Percentiles rank a stretch among this genome's conserved stretches.
phyloP scores from a whole-genome alignment of 768 basidiomycete species.

The Boletus fagicola region DNA sequence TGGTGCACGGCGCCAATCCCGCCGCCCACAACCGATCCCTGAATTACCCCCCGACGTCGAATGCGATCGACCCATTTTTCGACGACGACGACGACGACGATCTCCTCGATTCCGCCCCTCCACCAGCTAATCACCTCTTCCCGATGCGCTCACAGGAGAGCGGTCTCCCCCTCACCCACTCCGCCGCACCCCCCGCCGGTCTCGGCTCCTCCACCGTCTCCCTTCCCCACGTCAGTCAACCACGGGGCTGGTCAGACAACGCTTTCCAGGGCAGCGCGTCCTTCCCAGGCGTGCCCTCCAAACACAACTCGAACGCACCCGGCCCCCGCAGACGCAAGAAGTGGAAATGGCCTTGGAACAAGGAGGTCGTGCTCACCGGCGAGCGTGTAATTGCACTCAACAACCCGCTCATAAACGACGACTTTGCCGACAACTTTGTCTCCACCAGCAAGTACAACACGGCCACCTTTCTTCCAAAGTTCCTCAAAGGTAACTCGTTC shows the following conservation, averaged over 20 bases:
- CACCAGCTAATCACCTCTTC: not conserved
- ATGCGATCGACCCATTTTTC: constrained; percentile 72
- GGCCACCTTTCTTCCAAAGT: constrained; percentile 86
- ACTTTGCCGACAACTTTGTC: constrained; percentile 78
- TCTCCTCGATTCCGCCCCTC: constrained; percentile 10
- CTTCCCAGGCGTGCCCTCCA: constrained; percentile 34
- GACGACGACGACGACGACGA: constrained; percentile 83
- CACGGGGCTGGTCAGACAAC: constrained; percentile 72
- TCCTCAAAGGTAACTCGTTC: constrained; percentile 70
- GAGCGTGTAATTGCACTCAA: constrained; percentile 85
- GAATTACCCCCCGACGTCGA: constrained; percentile 54
- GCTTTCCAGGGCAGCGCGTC: constrained; percentile 44
- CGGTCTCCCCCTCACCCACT: constrained; percentile 53
- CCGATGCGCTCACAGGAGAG: constrained; percentile 47
- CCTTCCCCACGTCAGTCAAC: constrained; percentile 40
- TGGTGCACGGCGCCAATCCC: constrained; percentile 29
- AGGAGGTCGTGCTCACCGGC: constrained; percentile 58
- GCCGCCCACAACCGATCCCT: constrained; percentile 16
- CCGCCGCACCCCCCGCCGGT: constrained; percentile 63
- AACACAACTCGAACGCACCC: not conserved
- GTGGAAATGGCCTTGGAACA: constrained; percentile 88
- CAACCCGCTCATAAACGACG: constrained; percentile 61
- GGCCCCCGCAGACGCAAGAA: constrained; percentile 24
- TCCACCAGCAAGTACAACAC: constrained; percentile 95
- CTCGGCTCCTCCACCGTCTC: constrained; percentile 48